A percentile compares a stretch with the other conserved stretches of the same genome.
phyloP scores from a whole-genome alignment of 164 flowering plant genomes.

The Sextonia rubra region DNA sequence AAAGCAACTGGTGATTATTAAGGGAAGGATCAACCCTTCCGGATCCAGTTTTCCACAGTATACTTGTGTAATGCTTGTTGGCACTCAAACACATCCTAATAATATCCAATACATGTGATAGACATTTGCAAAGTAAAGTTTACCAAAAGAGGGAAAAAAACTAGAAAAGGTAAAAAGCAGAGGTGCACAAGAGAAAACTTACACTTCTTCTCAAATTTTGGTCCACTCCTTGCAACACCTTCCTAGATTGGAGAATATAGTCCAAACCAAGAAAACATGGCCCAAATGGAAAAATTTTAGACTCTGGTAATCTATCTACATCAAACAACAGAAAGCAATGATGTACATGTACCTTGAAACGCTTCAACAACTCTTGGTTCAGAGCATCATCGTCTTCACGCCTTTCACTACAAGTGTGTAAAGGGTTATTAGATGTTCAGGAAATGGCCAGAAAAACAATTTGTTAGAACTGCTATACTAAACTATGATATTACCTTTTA shows the following conservation, averaged over 20 bases:
- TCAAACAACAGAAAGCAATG: not conserved
- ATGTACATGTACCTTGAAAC: not conserved
- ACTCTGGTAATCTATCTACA: not conserved
- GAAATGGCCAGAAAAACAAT: not conserved
- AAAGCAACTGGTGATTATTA: no score
- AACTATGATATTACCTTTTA: not conserved
- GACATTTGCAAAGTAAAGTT: no score
- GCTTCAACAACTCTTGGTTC: not conserved
- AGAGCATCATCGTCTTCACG: not conserved
- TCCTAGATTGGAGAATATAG: not conserved
- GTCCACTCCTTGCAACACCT: not conserved
- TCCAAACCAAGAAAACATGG: not conserved
- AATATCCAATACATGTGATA: no score
- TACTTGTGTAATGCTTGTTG: no score
- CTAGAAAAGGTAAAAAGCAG: not conserved
- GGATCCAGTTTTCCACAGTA: no score
- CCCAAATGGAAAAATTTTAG: not conserved
- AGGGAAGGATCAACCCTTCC: no score
- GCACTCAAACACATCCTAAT: no score
- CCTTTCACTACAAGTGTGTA: not conserved
- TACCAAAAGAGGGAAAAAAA: not conserved
- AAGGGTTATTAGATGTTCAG: not conserved
- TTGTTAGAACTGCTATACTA: not conserved
- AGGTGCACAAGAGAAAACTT: not conserved
- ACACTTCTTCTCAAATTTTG: not conserved